These are phyloP conservation scores for Epichloe brachyelytri DNA, from an alignment of 2,329 filamentous ascomycete species.

Conservation along the genomic window DNA sequence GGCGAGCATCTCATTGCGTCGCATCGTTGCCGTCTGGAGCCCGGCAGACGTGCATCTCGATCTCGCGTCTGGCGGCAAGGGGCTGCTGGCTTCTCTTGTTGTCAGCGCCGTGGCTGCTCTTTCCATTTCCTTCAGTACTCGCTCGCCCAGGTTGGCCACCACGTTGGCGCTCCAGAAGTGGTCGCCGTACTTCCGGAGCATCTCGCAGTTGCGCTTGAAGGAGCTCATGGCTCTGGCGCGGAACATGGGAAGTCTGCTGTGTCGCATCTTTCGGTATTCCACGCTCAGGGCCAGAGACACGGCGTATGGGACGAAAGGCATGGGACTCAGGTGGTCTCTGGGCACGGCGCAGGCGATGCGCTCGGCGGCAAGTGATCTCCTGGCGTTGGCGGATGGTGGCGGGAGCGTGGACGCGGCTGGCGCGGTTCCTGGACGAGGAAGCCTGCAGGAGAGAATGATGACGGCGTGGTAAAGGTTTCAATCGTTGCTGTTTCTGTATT, in stretches of 20 bases:
- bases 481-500: conserved; percentile 33
- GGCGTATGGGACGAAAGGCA: conserved; percentile 49
- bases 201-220: conserved; percentile 40
- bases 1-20: conserved; percentile 9
- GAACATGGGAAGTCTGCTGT: conserved; percentile 46
- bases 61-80: conserved; percentile 11
- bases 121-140: conserved; percentile 43
- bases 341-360: conserved; percentile 42
- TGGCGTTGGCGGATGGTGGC: conserved; percentile 38
- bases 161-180: conserved; percentile 46
- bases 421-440: conserved; percentile 27
- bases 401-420: conserved; percentile 29
- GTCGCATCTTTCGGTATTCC: conserved; percentile 50
- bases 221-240: conserved; percentile 39
- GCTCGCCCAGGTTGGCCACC: conserved; percentile 40
- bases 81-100: conserved; percentile 21
- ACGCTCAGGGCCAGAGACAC: conserved; percentile 49
- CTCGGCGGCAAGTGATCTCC: conserved; percentile 44
- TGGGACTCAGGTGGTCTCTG: conserved; percentile 36
- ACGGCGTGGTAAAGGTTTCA: conserved; percentile 50
- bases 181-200: conserved; percentile 39
- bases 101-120: conserved; percentile 35
- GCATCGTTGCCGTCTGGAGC: conserved; percentile 3
- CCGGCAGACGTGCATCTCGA: conserved; percentile 8
- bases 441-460: conserved; percentile 48